phyloP scores from a whole-genome alignment of 2,329 filamentous ascomycete species.

The Fusarium aywerte region DNA sequence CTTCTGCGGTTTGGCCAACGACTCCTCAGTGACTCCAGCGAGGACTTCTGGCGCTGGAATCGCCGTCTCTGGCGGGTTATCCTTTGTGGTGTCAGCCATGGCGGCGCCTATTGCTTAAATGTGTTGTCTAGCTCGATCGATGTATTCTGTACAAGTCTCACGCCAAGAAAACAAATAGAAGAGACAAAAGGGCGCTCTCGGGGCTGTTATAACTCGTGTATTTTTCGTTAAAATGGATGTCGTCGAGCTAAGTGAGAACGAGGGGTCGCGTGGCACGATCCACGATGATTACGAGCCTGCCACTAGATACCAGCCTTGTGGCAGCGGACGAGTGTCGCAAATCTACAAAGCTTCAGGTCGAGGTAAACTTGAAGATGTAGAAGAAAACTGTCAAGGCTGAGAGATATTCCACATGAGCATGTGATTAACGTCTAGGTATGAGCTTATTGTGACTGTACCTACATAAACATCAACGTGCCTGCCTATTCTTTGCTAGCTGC shows the following conservation, averaged over 20 bases:
- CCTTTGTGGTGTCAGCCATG: constrained; percentile 45
- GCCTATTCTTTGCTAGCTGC: constrained; percentile 26
- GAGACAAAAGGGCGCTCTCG: constrained; percentile 2
- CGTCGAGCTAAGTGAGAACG: constrained; percentile 19
- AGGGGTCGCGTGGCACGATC: constrained; percentile 39
- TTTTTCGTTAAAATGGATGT: constrained; percentile 6
- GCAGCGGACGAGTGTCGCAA: neutral
- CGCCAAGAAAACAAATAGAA: neutral
- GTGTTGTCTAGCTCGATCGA: constrained; percentile 8
- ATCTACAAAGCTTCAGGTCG: constrained; percentile 14
- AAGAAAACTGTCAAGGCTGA: constrained; percentile 21
- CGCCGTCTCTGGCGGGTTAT: constrained; percentile 39
- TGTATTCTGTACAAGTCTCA: neutral
- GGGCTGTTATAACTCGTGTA: constrained; percentile 30
- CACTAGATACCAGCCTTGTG: constrained; percentile 31
- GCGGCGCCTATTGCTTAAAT: constrained; percentile 3
- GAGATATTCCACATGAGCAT: constrained; percentile 43
- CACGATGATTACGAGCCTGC: constrained; percentile 1
- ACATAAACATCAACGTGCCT: neutral
- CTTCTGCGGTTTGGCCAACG: constrained; percentile 11
- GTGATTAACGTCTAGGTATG: constrained; percentile 34
- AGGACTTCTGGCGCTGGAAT: constrained; percentile 48
- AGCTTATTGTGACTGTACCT: constrained; percentile 12
- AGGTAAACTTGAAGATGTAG: constrained; percentile 12
- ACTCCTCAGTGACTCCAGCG: constrained; percentile 39